phyloP scores from a whole-genome alignment of 1,284 basidiomycete genomes.

The Ceratobasidium sp. region DNA sequence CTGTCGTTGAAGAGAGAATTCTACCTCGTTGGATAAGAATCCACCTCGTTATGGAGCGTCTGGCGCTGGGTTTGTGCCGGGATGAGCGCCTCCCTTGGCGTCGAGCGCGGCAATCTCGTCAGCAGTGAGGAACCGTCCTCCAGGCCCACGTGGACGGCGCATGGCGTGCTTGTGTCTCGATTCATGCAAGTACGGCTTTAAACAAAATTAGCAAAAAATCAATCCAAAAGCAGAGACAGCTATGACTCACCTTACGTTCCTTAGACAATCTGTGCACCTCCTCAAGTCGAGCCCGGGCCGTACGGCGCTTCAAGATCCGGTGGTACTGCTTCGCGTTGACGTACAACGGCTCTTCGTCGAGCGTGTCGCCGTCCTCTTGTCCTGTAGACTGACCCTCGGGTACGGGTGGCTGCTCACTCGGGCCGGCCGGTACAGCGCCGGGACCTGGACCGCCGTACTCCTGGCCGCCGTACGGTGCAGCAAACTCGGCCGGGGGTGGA shows the following conservation, averaged over 20 bases:
- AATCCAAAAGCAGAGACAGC: constrained; percentile 9
- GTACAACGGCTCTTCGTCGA: constrained; percentile 95
- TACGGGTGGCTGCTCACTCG: background rate
- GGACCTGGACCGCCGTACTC: constrained; percentile 2
- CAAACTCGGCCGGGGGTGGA: constrained; percentile 9
- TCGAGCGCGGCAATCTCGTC: constrained; percentile 90
- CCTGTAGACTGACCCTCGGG: background rate
- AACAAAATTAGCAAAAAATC: constrained; percentile 19
- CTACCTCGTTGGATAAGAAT: background rate
- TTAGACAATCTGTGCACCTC: constrained; percentile 91
- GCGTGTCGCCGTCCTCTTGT: constrained; percentile 48
- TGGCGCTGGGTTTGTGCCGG: constrained; percentile 25
- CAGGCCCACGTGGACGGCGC: constrained; percentile 94
- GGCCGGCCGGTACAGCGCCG: background rate
- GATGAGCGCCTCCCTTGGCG: constrained; percentile 51
- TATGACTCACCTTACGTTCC: constrained; percentile 82
- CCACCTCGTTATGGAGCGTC: background rate
- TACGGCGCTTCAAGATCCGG: constrained; percentile 91
- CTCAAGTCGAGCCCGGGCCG: constrained; percentile 88
- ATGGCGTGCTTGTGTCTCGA: constrained; percentile 98
- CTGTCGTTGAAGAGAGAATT: background rate
- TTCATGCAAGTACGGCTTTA: constrained; percentile 94
- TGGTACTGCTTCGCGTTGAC: constrained; percentile 99
- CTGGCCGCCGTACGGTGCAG: background rate
- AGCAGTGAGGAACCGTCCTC: constrained; percentile 95